phyloP scores from a whole-genome alignment of 2,329 filamentous ascomycete species.

The Ceratocystis destructans region DNA sequence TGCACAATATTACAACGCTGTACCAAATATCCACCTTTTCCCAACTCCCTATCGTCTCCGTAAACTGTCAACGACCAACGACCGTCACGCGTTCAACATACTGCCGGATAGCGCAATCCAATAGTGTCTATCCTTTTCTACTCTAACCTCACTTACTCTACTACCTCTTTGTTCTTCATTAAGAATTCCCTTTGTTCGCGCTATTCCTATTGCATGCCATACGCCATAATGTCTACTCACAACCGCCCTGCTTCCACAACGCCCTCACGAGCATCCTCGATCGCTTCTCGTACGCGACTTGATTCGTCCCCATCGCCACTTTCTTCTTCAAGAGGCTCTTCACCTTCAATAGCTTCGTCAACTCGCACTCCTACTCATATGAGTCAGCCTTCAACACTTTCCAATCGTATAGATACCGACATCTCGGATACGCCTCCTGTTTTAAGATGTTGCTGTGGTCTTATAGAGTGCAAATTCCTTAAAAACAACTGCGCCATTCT shows the following conservation, averaged over 20 bases:
- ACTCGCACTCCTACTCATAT: conserved; percentile 1
- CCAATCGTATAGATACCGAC: neutral
- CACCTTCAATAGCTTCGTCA: neutral
- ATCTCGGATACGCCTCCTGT: conserved; percentile 23
- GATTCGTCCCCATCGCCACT: conserved; percentile 11
- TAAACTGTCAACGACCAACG: neutral
- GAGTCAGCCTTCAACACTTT: neutral
- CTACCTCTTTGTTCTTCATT: neutral
- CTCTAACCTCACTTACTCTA: neutral
- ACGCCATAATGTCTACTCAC: conserved; percentile 9
- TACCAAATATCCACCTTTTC: neutral
- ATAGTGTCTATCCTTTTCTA: neutral
- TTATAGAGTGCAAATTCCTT: conserved; percentile 62
- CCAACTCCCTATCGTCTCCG: neutral
- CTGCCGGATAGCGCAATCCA: neutral
- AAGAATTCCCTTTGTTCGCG: neutral
- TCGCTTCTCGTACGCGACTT: conserved; percentile 12
- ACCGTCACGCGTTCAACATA: neutral
- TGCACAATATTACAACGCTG: neutral
- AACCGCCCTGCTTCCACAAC: conserved; percentile 2
- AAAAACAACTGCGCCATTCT: conserved; percentile 67
- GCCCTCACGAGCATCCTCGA: conserved; percentile 13
- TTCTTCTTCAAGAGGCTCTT: conserved; percentile 10
- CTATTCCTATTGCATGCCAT: neutral
- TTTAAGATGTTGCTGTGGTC: conserved; percentile 73